Conservation (phyloP, 2,329 filamentous ascomycete species). For the Diaporthe citri region DNA sequence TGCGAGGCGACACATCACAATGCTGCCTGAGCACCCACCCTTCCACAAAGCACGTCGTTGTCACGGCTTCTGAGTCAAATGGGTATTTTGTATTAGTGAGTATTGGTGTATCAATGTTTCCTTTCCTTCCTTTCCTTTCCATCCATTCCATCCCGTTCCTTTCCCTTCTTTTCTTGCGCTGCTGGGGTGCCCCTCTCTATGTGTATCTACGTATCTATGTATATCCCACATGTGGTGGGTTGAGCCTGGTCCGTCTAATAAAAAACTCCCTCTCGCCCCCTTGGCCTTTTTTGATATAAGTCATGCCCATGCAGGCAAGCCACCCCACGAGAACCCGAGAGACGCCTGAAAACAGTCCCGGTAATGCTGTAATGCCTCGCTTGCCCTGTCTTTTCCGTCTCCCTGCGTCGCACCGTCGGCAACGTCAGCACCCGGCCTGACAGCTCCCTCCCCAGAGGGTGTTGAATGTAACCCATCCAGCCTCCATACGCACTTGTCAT, state of each 20-base stretch:
- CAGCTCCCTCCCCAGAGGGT: not conserved
- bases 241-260: not conserved
- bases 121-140: not conserved
- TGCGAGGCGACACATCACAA: slow-evolving; percentile 16
- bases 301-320: not conserved
- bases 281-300: not conserved
- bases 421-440: not conserved
- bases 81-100: not conserved
- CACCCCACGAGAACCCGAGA: not conserved
- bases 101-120: not conserved
- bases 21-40: not conserved
- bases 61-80: not conserved
- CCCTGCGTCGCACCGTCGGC: not conserved
- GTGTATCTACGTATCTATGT: not conserved
- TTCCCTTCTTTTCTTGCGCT: not conserved
- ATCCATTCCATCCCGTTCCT: not conserved
- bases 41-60: not conserved
- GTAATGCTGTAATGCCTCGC: not conserved
- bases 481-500: not conserved
- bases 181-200: slow-evolving; percentile 5
- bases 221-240: not conserved
- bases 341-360: not conserved
- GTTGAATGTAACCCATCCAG: not conserved
- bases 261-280: not conserved
- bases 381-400: not conserved